Evolutionary conservation across 352 stramenopile genomes (phyloP).

Genomic region (Phytophthora ramorum): DNA sequence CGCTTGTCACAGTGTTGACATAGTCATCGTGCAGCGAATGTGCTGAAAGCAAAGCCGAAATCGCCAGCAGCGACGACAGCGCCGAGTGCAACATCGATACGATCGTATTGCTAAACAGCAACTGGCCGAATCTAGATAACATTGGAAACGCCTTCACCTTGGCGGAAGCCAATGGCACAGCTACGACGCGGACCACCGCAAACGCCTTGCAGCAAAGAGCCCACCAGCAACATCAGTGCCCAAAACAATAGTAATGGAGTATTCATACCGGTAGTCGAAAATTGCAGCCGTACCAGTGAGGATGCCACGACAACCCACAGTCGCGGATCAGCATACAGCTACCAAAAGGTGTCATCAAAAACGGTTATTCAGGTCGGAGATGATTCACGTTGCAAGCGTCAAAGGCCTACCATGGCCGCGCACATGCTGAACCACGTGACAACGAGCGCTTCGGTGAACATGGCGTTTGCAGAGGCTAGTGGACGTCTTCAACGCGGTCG

Average conservation of each 20-base stretch:
- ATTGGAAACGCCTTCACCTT: constrained; percentile 55
- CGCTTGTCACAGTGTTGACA: constrained; percentile 44
- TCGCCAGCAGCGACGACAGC: constrained; percentile 60
- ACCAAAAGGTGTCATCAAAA: constrained; percentile 9
- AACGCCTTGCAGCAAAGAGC: constrained; percentile 45
- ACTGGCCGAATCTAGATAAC: constrained; percentile 51
- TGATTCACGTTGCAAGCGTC: not conserved
- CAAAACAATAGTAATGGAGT: not conserved
- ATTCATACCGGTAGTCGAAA: not conserved
- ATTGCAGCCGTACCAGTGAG: constrained; percentile 49
- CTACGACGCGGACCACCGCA: constrained; percentile 47
- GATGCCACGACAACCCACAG: constrained; percentile 72
- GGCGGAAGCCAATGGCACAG: constrained; percentile 42
- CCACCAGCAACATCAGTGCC: not conserved
- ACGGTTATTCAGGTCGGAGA: constrained; percentile 6
- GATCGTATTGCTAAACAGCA: constrained; percentile 78
- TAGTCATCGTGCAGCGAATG: constrained; percentile 61
- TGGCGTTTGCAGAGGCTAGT: constrained; percentile 15
- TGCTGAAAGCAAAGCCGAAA: constrained; percentile 51
- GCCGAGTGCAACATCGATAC: constrained; percentile 78
- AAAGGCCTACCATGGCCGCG: constrained; percentile 55
- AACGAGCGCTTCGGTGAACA: constrained; percentile 67
- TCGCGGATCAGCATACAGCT: constrained; percentile 66
- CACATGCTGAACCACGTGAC: constrained; percentile 71
- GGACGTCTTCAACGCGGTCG: not conserved